Conservation (phyloP, 768 basidiomycete genomes). For the Neoboletus brunneissimus region DNA sequence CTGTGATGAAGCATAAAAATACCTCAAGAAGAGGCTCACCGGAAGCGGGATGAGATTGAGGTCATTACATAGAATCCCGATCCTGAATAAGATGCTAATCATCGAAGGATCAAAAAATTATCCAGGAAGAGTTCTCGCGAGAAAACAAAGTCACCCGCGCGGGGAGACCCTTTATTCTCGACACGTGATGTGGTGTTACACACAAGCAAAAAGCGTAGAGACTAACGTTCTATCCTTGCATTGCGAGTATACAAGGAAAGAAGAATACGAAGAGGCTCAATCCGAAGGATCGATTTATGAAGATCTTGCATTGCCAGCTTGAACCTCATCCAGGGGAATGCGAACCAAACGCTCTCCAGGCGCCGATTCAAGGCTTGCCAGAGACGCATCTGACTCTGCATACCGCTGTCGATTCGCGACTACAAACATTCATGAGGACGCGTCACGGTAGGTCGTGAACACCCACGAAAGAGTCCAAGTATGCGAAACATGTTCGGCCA, state of each 20-base stretch:
- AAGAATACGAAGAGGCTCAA: no score
- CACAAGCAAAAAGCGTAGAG: background rate
- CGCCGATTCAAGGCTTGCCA: slow-evolving; percentile 9
- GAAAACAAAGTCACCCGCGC: background rate
- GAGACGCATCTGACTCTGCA: slow-evolving; percentile 24
- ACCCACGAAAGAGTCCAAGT: slow-evolving; percentile 64
- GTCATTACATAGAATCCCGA: background rate
- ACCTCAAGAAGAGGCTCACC: background rate
- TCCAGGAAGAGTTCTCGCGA: background rate
- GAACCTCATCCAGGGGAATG: slow-evolving; percentile 68
- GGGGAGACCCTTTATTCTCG: background rate
- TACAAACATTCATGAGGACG: slow-evolving; percentile 19
- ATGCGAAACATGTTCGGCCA: slow-evolving; percentile 86
- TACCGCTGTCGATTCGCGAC: slow-evolving; percentile 48
- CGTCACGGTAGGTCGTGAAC: background rate
- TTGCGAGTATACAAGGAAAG: background rate
- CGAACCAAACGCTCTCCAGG: slow-evolving; percentile 67
- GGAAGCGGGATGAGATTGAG: background rate
- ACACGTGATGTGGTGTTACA: background rate
- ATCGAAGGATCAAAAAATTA: background rate
- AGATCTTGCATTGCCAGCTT: slow-evolving; percentile 23
- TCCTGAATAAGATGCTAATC: background rate
- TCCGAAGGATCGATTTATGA: slow-evolving; percentile 4
- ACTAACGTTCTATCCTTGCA: background rate
- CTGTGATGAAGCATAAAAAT: background rate